These are phyloP conservation scores for Leccinum fibrillosum DNA, from an alignment of 768 basidiomycete genomes.

Conservation along the genomic window DNA sequence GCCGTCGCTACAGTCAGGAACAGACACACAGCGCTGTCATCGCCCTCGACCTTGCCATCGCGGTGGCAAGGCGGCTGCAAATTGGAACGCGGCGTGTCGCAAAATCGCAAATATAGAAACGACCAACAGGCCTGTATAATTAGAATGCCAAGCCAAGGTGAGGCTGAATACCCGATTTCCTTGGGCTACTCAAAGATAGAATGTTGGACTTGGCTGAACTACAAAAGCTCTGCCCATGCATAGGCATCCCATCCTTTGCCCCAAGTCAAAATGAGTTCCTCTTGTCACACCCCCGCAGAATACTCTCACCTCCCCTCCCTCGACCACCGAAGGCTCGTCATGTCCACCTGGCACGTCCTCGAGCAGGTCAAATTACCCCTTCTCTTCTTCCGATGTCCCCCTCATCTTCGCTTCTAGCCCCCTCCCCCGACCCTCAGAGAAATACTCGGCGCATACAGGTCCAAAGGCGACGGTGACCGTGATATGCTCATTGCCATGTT, in stretches of 20 bases:
- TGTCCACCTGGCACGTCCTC: conserved; percentile 44
- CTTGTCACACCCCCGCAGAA: conserved; percentile 18
- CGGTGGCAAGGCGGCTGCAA: background rate
- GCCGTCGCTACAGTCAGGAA: background rate
- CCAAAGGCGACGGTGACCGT: conserved; percentile 87
- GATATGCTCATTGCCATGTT: conserved; percentile 90
- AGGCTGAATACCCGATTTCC: conserved; percentile 33
- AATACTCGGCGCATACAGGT: conserved; percentile 80
- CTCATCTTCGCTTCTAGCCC: conserved; percentile 38
- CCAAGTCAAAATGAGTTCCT: conserved; percentile 27
- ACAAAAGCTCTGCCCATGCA: conserved; percentile 35
- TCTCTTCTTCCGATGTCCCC: background rate
- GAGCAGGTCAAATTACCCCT: conserved; percentile 38
- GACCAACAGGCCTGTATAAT: conserved; percentile 29
- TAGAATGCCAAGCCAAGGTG: conserved; percentile 44
- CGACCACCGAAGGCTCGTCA: conserved; percentile 34
- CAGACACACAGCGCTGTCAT: background rate
- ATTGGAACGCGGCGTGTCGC: conserved; percentile 3
- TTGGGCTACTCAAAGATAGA: conserved; percentile 44
- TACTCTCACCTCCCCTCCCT: conserved; percentile 14
- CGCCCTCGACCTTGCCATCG: background rate
- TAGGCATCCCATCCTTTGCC: conserved; percentile 13
- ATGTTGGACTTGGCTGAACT: conserved; percentile 42
- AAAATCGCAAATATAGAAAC: conserved; percentile 20
- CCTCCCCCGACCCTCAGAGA: conserved; percentile 82